phyloP scores from a whole-genome alignment of 306 rosid species.

The Rosa persica region DNA sequence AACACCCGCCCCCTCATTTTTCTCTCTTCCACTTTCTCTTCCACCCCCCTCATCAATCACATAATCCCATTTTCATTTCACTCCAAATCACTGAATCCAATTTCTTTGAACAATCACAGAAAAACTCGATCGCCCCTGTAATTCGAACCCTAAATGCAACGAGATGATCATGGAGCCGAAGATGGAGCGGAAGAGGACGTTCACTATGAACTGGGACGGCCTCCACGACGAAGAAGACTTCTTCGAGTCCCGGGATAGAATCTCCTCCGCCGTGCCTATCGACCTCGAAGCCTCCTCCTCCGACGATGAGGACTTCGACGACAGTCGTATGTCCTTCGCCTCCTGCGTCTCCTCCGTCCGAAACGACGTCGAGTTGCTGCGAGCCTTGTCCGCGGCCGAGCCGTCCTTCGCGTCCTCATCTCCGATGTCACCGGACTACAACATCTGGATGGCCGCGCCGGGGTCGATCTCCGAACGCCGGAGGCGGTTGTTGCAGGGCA shows the following conservation, averaged over 20 bases:
- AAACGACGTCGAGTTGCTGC: conserved; percentile 9
- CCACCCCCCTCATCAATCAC: not conserved
- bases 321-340: conserved; percentile 60
- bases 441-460: conserved; percentile 76
- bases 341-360: conserved; percentile 44
- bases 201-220: conserved; percentile 61
- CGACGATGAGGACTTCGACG: conserved; percentile 45
- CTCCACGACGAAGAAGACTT: conserved; percentile 49
- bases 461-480: conserved; percentile 68
- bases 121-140: no score
- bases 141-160: not conserved
- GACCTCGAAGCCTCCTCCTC: conserved; percentile 51
- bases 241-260: conserved; percentile 48
- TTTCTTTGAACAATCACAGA: not conserved
- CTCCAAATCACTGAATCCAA: not conserved
- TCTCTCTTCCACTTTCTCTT: conserved; percentile 40
- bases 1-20: conserved; percentile 29
- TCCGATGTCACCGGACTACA: conserved; percentile 37
- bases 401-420: not conserved
- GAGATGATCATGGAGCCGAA: conserved; percentile 41
- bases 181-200: conserved; percentile 49
- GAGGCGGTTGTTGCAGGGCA: conserved; percentile 49
- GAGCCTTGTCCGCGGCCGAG: not conserved
- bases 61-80: not conserved
- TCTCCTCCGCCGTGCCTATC: conserved; percentile 36